Evolutionary conservation across 805 yeast species (phyloP), one percentile per base, ranked within the genome.

Genomic region (Yamadazyma phyllophila): DNA sequence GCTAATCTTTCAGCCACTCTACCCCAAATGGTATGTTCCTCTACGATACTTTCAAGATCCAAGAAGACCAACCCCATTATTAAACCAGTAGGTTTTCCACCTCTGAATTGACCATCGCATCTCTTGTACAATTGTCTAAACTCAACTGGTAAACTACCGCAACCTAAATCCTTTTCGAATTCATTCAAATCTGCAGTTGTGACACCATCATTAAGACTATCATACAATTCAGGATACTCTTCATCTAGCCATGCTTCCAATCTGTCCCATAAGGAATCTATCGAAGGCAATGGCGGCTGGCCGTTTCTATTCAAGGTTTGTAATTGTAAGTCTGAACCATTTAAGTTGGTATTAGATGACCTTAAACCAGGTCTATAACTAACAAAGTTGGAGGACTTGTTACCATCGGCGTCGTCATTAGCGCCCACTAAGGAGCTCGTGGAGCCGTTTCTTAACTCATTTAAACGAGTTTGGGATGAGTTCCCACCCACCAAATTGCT

Each of bases 261-360:
- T 30, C 76, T 56, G 49, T 63, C 67, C 77, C 76, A 72, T 42
- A 72, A 58, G 4, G 73, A 62, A 47, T 71, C 77, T 17, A 72
- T 56, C 20, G 67, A 60, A 13, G 81, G 80, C 43, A 75, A 59
- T 14, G 80, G 80, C 17, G 79, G 77, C 49, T 66, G 75, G 1
- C 81, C 81, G 32, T 68, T 67, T 59, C 53, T 61, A 65, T 56
- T 71, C 64, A 63, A 74, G 46, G 55, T 73, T 66, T 68, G 71
- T 61, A 74, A 59, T 45, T 75, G 77, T 36, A 71, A 67, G 31
- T 73, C 72, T 6, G 77, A 71, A 10, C 67, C 57, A 44, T 61
- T 55, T 46, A 62, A 58, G 38, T 66, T 66, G 15, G 75, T 65
- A 17, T 45, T 46, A 8, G 76, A 70, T 7, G 79, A 71, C 31